Evolutionary conservation across 495 filamentous ascomycete genomes (phyloP), one percentile per base, ranked within the genome.

Genomic region (Podospora bellae-mahoneyi): DNA sequence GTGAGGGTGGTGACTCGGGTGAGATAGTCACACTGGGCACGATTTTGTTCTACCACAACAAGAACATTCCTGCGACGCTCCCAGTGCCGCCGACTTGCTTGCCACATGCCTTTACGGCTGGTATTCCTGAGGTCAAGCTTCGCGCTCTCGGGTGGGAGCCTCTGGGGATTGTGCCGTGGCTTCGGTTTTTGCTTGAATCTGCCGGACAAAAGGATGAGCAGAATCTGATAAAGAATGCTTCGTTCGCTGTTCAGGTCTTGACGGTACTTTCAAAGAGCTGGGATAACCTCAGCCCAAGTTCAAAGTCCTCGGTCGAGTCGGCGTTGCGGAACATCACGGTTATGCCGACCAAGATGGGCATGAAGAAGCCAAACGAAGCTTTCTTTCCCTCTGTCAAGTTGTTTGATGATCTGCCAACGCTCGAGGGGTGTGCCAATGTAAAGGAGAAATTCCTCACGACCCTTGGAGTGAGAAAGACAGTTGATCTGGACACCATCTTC

Each of bases 301-400:
- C 88, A 3, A 96, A 91, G 75, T 81, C 85, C 19, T 87, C 85
- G 16, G 78, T 96, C 16, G 74, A 87, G 18, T 79, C 83, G 13
- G 76, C 90, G 7, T 79, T 98, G 10, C 83, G 85, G 56, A 80
- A 84, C 27, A 82, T 89, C 34, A 89, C 92, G 3, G 85, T 95
- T 28, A 94, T 99, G 68, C 96, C 96, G 0, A 98, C 96, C 0
- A 97, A 90, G 73, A 77, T 89, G 69, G 96, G 96, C 10, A 94
- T 98, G 94, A 91, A 84, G 70, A 90, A 86, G 73, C 96, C 96
- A 23, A 78, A 79, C 15, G 93, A 98, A 70, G 88, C 96, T 0
- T 99, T 97, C 77, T 97, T 99, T 74, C 85, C 89, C n/a, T 89
- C 86, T 16, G 96, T 98, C 23, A 94, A 92, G 72, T 81, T 98